A percentile compares a stretch with the other conserved stretches of the same genome.
These are phyloP conservation scores for Fistulifera solaris DNA, from an alignment of 108 stramenopile genomes.

Conservation along the genomic window DNA sequence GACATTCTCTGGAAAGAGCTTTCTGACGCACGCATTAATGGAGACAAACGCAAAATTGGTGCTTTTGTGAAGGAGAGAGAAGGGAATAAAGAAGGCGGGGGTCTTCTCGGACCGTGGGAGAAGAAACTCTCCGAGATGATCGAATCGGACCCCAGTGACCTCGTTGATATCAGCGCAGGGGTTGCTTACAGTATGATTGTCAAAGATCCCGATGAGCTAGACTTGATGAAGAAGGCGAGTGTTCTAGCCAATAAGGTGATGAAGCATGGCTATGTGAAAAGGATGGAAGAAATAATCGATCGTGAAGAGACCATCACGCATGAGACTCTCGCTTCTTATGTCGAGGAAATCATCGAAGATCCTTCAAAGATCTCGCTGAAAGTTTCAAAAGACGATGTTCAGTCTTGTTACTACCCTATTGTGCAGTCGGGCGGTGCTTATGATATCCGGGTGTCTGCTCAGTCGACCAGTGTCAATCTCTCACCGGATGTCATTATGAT, in stretches of 20 bases:
- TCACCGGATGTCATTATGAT: constrained; percentile 86
- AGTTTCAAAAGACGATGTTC: constrained; percentile 72
- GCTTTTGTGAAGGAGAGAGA: constrained; percentile 69
- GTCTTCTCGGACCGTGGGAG: constrained; percentile 46
- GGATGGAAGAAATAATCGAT: constrained; percentile 88
- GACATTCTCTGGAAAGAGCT: constrained; percentile 42
- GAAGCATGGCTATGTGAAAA: constrained; percentile 86
- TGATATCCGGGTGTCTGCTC: constrained; percentile 79
- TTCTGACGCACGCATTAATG: constrained; percentile 16
- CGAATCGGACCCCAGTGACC: constrained; percentile 42
- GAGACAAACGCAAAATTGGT: constrained; percentile 50
- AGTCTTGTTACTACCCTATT: constrained; percentile 91
- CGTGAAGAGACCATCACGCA: constrained; percentile 69
- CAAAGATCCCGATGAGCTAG: constrained; percentile 80
- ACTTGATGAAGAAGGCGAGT: constrained; percentile 80
- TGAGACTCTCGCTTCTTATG: constrained; percentile 65
- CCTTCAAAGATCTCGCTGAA: constrained; percentile 91
- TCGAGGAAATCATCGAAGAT: constrained; percentile 81
- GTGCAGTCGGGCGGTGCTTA: constrained; percentile 92
- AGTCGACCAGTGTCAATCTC: constrained; percentile 49
- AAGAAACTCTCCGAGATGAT: constrained; percentile 33
- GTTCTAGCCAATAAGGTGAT: constrained; percentile 88
- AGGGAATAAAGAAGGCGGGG: constrained; percentile 28
- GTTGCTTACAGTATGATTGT: constrained; percentile 72
- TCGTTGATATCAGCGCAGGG: constrained; percentile 68